A percentile compares a stretch with the other conserved stretches of the same genome.
phyloP scores from a whole-genome alignment of 2,329 filamentous ascomycete species.

The Sporothrix phasma region DNA sequence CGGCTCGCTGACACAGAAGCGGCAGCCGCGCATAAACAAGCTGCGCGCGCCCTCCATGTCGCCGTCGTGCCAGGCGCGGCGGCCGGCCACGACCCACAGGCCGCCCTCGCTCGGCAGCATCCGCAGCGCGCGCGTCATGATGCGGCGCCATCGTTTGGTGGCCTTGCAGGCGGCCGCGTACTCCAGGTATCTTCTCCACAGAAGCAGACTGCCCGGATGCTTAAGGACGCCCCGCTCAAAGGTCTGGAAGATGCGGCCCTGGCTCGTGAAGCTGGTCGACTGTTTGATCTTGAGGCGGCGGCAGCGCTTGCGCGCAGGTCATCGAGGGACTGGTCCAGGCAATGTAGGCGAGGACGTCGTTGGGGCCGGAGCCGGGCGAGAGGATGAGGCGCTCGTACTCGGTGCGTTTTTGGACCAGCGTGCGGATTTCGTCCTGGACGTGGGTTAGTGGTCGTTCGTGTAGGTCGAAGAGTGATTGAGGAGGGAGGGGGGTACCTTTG shows the following conservation, averaged over 20 bases:
- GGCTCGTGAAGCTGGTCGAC: slow-evolving; percentile 58
- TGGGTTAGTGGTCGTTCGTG: neutral
- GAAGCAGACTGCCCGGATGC: slow-evolving; percentile 66
- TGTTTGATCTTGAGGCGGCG: slow-evolving; percentile 67
- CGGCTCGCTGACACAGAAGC: slow-evolving; percentile 72
- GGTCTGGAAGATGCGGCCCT: slow-evolving; percentile 78
- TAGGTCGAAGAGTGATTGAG: slow-evolving; percentile 15
- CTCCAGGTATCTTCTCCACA: slow-evolving; percentile 87
- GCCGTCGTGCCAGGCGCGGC: slow-evolving; percentile 64
- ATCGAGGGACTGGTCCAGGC: slow-evolving; percentile 61
- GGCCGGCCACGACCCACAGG: slow-evolving; percentile 79
- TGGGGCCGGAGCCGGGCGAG: slow-evolving; percentile 62
- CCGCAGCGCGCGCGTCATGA: slow-evolving; percentile 61
- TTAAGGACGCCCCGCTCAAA: slow-evolving; percentile 78
- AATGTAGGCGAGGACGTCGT: slow-evolving; percentile 78
- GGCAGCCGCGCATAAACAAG: slow-evolving; percentile 78
- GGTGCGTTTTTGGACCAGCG: slow-evolving; percentile 81
- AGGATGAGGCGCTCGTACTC: slow-evolving; percentile 90
- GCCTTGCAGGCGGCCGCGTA: slow-evolving; percentile 63
- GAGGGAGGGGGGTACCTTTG: too few species aligned
- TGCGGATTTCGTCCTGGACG: slow-evolving; percentile 71
- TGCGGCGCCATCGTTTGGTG: slow-evolving; percentile 53
- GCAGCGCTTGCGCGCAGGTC: slow-evolving; percentile 70
- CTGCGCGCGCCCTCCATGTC: slow-evolving; percentile 80
- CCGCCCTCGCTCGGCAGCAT: slow-evolving; percentile 76